A percentile compares a stretch with the other conserved stretches of the same genome.
Evolutionary conservation across 352 stramenopile genomes (phyloP).

Genomic region (Plasmopara viticola): DNA sequence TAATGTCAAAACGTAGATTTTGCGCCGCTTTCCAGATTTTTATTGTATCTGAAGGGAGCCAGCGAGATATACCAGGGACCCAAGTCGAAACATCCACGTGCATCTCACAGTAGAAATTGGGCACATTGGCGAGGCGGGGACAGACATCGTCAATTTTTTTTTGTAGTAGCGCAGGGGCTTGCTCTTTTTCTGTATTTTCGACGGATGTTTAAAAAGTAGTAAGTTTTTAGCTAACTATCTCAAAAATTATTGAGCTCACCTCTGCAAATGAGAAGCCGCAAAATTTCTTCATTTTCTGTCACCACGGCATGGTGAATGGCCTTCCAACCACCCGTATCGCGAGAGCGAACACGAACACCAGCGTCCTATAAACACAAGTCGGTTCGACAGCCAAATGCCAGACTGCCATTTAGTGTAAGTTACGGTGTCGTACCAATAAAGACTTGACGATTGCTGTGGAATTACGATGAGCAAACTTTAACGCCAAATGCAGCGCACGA

Average conservation of each 20-base stretch:
- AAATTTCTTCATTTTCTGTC: slow-evolving; percentile 51
- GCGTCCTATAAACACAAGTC: slow-evolving; percentile 26
- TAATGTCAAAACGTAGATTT: slow-evolving; percentile 61
- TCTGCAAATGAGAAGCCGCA: slow-evolving; percentile 45
- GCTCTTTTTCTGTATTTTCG: slow-evolving; percentile 37
- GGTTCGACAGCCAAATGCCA: background rate
- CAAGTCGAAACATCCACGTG: slow-evolving; percentile 62
- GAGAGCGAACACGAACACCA: slow-evolving; percentile 54
- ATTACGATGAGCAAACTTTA: slow-evolving; percentile 66
- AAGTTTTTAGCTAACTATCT: background rate
- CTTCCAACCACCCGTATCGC: slow-evolving; percentile 56
- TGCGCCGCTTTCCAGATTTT: slow-evolving; percentile 67
- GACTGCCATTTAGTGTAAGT: background rate
- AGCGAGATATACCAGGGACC: slow-evolving; percentile 62
- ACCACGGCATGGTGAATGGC: slow-evolving; percentile 56
- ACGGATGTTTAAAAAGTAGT: background rate
- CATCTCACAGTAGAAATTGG: slow-evolving; percentile 66
- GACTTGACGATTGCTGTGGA: slow-evolving; percentile 42
- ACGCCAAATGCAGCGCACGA: slow-evolving; percentile 50
- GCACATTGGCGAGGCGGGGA: slow-evolving; percentile 34
- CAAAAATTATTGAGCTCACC: slow-evolving; percentile 8
- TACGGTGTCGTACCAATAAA: slow-evolving; percentile 32
- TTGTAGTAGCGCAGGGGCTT: slow-evolving; percentile 40
- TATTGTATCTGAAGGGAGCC: slow-evolving; percentile 62
- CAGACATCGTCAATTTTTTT: slow-evolving; percentile 50